Percentiles rank a stretch among this genome's conserved stretches.
phyloP scores from a whole-genome alignment of 345 rosid species.

The Arabidopsis suecica region DNA sequence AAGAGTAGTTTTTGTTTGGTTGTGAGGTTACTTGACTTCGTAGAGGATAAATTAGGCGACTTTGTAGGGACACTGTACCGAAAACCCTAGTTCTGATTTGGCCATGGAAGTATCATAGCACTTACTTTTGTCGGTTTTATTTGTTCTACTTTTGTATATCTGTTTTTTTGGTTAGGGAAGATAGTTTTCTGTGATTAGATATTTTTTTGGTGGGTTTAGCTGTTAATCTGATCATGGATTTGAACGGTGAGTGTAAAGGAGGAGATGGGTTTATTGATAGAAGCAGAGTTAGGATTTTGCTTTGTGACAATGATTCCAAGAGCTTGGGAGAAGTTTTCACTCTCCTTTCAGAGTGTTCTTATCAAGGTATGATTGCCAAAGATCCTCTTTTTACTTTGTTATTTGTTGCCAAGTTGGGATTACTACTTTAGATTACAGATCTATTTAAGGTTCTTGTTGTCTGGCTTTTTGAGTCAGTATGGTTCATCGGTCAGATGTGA shows the following conservation, averaged over 20 bases:
- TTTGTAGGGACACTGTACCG: conserved; percentile 34
- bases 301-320: conserved; percentile 82
- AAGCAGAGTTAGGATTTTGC: conserved; percentile 97
- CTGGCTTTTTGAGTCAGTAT: background rate
- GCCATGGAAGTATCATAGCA: conserved; percentile 54
- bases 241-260: conserved; percentile 62
- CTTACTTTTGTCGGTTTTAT: conserved; percentile 11
- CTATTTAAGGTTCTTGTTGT: background rate
- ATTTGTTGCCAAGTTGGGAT: background rate
- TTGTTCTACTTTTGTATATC: conserved; percentile 21
- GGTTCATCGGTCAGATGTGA: conserved; percentile 4
- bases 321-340: conserved; percentile 76
- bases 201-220: conserved; percentile 26
- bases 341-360: conserved; percentile 88
- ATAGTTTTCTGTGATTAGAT: conserved; percentile 29
- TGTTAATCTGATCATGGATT: conserved; percentile 56
- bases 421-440: conserved; percentile 26
- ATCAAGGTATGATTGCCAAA: conserved; percentile 68
- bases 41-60: background rate
- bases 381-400: conserved; percentile 23
- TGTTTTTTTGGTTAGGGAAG: conserved; percentile 6
- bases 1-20: conserved; percentile 21
- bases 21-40: background rate
- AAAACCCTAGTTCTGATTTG: conserved; percentile 35
- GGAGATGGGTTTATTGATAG: conserved; percentile 91